A percentile compares a stretch with the other conserved stretches of the same genome.
Conservation (phyloP, 2,329 filamentous ascomycete genomes). For the Penicillium sp. region DNA sequence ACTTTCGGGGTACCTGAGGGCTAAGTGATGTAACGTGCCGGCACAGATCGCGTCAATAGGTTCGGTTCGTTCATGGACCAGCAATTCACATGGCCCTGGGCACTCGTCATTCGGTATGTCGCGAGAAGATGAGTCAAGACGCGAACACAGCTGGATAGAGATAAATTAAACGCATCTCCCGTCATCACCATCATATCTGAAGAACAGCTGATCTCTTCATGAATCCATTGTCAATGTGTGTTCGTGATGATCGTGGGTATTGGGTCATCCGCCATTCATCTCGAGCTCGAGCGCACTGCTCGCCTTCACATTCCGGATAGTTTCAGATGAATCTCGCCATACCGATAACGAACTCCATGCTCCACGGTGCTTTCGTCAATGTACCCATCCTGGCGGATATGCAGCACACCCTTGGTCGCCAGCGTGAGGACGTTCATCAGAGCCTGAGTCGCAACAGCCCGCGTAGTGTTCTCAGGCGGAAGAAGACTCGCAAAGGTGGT, state of each 20-base stretch:
- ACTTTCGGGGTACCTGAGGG: background rate
- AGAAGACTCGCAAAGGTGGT: slow-evolving; percentile 69
- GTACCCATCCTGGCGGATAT: slow-evolving; percentile 57
- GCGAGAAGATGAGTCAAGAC: background rate
- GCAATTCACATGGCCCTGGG: background rate
- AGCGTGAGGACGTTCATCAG: slow-evolving; percentile 71
- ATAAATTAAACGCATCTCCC: background rate
- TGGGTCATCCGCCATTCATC: background rate
- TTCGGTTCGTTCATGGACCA: background rate
- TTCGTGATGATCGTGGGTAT: background rate
- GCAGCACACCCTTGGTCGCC: slow-evolving; percentile 61
- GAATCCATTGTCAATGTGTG: background rate
- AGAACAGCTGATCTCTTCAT: background rate
- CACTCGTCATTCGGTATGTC: background rate
- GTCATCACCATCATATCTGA: background rate
- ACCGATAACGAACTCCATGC: slow-evolving; percentile 21
- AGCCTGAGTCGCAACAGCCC: slow-evolving; percentile 66
- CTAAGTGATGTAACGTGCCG: background rate
- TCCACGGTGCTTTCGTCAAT: slow-evolving; percentile 28
- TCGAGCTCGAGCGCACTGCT: background rate
- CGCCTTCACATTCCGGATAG: slow-evolving; percentile 13
- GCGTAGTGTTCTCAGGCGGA: slow-evolving; percentile 52
- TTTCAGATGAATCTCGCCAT: slow-evolving; percentile 31
- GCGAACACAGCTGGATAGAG: background rate
- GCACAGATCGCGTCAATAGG: slow-evolving; percentile 1